Evolutionary conservation across 345 rosid species (phyloP), one percentile per base, ranked within the genome.

Genomic region (Euclidium syriacum): DNA sequence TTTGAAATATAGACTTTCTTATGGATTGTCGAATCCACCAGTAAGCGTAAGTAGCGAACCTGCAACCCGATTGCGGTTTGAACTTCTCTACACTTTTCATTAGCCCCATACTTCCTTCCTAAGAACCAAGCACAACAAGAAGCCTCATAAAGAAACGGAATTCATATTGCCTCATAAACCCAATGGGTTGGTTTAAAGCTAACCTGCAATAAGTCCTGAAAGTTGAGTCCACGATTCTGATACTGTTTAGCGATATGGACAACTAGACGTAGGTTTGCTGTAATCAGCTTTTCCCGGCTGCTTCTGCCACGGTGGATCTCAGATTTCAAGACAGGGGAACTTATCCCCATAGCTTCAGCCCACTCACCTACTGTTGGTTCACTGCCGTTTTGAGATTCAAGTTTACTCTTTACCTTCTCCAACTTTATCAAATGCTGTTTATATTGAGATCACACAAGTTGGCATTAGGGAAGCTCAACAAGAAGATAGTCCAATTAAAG

Each of bases 31-130:
- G 82, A 67, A 92, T 80, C 98, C 98, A 89, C 95, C 94, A 92
- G 77, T 80, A 89, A 44, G 98, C 94, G 38, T 86, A 92, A 46
- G 91, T 78, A 22, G 86, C 83, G 58, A 92, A 89, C 63, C 96
- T 79, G 72, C 94, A 89, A 49, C 91, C 96, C 0, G 67, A 83
- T 71, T 83, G 85, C 0, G 95, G 94, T 71, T 89, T 85, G 85
- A 85, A 92, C 81, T 80, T 87, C 77, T 81, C 86, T 25, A 92
- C 71, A 70, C 96, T 87, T 77, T 74, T 89, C 89, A 89, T 81
- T 57, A 92, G 94, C 16, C 98, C 98, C 81, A 81, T 72, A 57
- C 94, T 85, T 73, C 96, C 96, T 72, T 75, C 94, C 98, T 90
- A 65, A 26, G 16, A 44, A 70, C 43, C 27, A 60, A 41, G 59